These are phyloP conservation scores for Nigrospora osmanthi DNA, from an alignment of 2,329 filamentous ascomycete genomes.

Conservation along the genomic window DNA sequence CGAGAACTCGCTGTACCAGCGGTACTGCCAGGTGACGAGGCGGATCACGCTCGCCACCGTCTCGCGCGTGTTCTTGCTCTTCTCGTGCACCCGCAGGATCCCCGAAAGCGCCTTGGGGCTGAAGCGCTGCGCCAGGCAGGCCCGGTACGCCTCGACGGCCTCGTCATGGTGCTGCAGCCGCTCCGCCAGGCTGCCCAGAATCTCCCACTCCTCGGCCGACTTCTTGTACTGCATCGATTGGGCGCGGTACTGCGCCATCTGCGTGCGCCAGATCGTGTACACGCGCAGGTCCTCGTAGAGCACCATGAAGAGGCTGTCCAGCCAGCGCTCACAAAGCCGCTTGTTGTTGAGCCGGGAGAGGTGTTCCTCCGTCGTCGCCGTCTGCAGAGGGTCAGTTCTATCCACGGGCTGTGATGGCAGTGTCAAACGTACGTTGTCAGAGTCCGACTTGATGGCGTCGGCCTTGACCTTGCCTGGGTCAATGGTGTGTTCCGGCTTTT, in stretches of 20 bases:
- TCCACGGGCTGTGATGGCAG: background rate
- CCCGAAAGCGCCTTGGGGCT: constrained; percentile 88
- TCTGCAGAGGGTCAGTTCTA: constrained; percentile 31
- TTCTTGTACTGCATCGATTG: constrained; percentile 96
- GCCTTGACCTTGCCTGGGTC: constrained; percentile 71
- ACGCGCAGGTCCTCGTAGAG: constrained; percentile 95
- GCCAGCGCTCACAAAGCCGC: constrained; percentile 91
- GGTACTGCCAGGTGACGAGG: constrained; percentile 94
- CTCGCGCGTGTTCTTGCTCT: constrained; percentile 69
- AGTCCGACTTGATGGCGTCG: constrained; percentile 33
- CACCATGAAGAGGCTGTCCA: constrained; percentile 99
- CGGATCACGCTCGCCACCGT: constrained; percentile 81
- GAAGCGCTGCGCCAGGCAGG: constrained; percentile 81
- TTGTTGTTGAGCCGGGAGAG: constrained; percentile 95
- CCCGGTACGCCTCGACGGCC: constrained; percentile 85
- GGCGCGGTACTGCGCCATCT: constrained; percentile 90
- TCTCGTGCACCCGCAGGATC: constrained; percentile 72
- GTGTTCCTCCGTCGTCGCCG: constrained; percentile 57
- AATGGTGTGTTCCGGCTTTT: constrained; percentile 74
- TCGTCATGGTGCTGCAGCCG: constrained; percentile 88
- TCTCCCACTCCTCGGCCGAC: constrained; percentile 96
- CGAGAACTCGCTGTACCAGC: constrained; percentile 99
- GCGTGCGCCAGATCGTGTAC: constrained; percentile 98
- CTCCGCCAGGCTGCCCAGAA: constrained; percentile 85
- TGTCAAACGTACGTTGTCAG: constrained; percentile 11